Conservation (phyloP, 2,329 filamentous ascomycete genomes). For the Ophiostoma sp. region DNA sequence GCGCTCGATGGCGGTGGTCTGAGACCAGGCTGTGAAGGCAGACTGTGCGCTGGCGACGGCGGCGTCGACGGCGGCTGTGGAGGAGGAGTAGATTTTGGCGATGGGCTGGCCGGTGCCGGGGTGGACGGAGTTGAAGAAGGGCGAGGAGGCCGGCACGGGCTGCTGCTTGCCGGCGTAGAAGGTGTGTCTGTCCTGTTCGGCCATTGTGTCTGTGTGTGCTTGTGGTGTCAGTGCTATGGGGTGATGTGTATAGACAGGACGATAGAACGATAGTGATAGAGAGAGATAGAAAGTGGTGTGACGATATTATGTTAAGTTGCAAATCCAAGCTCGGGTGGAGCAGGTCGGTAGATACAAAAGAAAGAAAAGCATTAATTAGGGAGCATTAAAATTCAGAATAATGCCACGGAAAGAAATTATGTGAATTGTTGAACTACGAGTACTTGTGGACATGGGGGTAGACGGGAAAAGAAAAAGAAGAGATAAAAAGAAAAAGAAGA, state of each 20-base stretch:
- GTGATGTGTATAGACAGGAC: neutral
- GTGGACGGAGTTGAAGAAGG: slow-evolving; percentile 64
- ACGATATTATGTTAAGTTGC: neutral
- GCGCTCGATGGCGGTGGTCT: slow-evolving; percentile 66
- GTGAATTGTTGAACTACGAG: no score
- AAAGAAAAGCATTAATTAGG: neutral
- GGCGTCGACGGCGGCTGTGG: slow-evolving; percentile 55
- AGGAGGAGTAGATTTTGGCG: slow-evolving; percentile 66
- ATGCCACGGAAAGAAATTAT: no score
- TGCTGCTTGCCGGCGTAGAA: slow-evolving; percentile 71
- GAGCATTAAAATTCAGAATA: neutral
- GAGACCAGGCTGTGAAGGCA: slow-evolving; percentile 72
- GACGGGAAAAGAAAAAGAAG: neutral
- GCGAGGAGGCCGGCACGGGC: slow-evolving; percentile 47
- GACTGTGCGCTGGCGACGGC: slow-evolving; percentile 64
- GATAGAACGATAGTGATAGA: neutral
- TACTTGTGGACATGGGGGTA: no score
- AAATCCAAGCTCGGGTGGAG: slow-evolving; percentile 1
- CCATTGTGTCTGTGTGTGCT: neutral
- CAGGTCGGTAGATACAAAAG: no score
- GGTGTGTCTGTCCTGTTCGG: slow-evolving; percentile 49
- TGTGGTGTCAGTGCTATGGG: neutral
- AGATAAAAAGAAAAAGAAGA: neutral
- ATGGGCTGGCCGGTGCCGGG: slow-evolving; percentile 65
- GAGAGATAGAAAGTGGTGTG: neutral